phyloP scores from a whole-genome alignment of 371 early-diverging fungal species.

The Rhizopus sp. region DNA sequence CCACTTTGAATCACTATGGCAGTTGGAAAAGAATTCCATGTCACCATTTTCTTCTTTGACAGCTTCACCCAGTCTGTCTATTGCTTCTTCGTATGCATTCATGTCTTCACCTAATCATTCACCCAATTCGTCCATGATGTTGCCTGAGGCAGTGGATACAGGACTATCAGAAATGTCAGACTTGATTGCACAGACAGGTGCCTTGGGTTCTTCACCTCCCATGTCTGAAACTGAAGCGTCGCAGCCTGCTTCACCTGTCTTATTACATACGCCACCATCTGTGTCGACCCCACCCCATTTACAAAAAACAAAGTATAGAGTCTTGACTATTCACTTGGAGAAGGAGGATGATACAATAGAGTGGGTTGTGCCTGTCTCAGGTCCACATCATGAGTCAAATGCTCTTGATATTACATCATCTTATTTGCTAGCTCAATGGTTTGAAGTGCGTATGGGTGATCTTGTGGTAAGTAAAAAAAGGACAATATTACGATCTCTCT shows the following conservation, averaged over 20 bases:
- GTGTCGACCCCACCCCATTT: constrained; percentile 31
- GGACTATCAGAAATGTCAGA: constrained; percentile 40
- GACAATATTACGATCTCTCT: neutral
- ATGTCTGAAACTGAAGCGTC: constrained; percentile 35
- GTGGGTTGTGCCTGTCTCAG: constrained; percentile 31
- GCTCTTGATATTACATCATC: constrained; percentile 50
- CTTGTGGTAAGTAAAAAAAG: constrained; percentile 32
- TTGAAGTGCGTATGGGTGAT: constrained; percentile 43
- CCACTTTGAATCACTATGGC: constrained; percentile 53
- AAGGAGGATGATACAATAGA: constrained; percentile 35
- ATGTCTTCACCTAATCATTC: constrained; percentile 51
- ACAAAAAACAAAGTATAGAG: constrained; percentile 38
- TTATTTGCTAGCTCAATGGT: constrained; percentile 49
- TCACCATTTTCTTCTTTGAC: constrained; percentile 54
- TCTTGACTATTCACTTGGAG: constrained; percentile 53
- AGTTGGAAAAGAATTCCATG: constrained; percentile 45
- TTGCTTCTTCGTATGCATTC: constrained; percentile 58
- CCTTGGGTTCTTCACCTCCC: constrained; percentile 33
- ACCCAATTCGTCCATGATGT: constrained; percentile 49
- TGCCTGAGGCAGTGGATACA: constrained; percentile 43
- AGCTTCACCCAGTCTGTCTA: constrained; percentile 54
- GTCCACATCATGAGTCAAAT: constrained; percentile 25
- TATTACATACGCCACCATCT: constrained; percentile 35
- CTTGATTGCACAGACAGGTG: constrained; percentile 38
- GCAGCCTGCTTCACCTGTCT: constrained; percentile 40